These are phyloP conservation scores for Verbascum thapsus DNA, from an alignment of 257 asterid genomes.

Conservation along the genomic window DNA sequence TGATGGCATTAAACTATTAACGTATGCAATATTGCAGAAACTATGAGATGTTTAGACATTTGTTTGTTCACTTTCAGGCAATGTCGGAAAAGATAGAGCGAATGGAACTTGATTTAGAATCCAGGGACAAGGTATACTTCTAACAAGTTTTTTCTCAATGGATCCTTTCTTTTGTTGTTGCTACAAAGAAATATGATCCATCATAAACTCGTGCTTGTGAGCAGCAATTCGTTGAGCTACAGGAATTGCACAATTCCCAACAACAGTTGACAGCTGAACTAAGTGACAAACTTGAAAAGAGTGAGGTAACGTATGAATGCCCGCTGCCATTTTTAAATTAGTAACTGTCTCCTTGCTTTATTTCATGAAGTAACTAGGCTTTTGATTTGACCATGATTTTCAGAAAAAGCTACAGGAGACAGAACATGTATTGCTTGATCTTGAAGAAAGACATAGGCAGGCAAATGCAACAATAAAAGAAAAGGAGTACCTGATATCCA, in stretches of 20 bases:
- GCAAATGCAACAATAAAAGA: conserved; percentile 92
- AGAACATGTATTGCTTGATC: conserved; percentile 82
- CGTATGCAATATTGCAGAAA: conserved; percentile 17
- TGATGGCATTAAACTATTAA: conserved; percentile 19
- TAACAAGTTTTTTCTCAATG: conserved; percentile 11
- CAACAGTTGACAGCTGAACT: conserved; percentile 75
- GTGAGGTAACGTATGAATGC: conserved; percentile 57
- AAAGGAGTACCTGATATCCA: conserved; percentile 87
- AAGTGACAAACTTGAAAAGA: conserved; percentile 77
- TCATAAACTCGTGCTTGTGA: conserved; percentile 27
- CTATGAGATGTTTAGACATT: conserved; percentile 13
- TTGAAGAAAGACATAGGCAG: conserved; percentile 84
- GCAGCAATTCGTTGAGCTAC: conserved; percentile 88
- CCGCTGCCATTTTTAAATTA: conserved; percentile 4
- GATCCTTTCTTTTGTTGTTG: conserved; percentile 7
- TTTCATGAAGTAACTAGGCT: conserved; percentile 33
- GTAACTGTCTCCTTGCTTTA: conserved; percentile 18
- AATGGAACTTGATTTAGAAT: conserved; percentile 87
- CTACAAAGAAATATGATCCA: conserved; percentile 9
- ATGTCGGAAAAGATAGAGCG: conserved; percentile 95
- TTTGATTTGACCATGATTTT: conserved; percentile 25
- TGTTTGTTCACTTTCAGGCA: conserved; percentile 50
- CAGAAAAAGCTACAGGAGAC: conserved; percentile 93
- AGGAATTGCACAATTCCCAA: conserved; percentile 76
- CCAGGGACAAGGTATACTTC: conserved; percentile 85